These are phyloP conservation scores for Achaetomiella virescens DNA, from an alignment of 495 filamentous ascomycete genomes.

Conservation along the genomic window DNA sequence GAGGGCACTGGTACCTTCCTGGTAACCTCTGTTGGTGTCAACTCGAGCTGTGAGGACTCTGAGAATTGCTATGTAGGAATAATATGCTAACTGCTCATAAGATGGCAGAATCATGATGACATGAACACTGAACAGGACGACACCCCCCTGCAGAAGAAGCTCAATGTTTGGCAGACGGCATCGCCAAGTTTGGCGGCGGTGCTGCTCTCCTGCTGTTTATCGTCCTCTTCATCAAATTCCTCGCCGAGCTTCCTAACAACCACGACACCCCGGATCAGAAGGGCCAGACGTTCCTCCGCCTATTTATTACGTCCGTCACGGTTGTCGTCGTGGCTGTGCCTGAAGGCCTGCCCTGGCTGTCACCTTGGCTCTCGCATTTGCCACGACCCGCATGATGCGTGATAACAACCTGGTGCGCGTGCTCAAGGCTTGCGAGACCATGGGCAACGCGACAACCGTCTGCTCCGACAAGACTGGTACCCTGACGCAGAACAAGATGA, in stretches of 20 bases:
- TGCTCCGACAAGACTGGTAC: slow-evolving; percentile 98
- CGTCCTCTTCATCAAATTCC: slow-evolving; percentile 86
- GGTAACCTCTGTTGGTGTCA: slow-evolving; percentile 76
- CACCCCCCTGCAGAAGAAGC: slow-evolving; percentile 85
- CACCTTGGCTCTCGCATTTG: slow-evolving; percentile 91
- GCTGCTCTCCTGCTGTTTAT: slow-evolving; percentile 80
- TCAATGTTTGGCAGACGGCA: slow-evolving; percentile 83
- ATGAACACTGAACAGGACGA: slow-evolving; percentile 83
- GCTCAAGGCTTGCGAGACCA: slow-evolving; percentile 88
- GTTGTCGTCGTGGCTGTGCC: slow-evolving; percentile 98
- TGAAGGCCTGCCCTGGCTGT: slow-evolving; percentile 91
- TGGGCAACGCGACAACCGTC: slow-evolving; percentile 94
- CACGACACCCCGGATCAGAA: slow-evolving; percentile 57
- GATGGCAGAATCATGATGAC: slow-evolving; percentile 88
- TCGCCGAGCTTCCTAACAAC: slow-evolving; percentile 54
- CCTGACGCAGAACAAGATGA: slow-evolving; percentile 91
- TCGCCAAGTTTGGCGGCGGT: slow-evolving; percentile 82
- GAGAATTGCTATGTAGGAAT: no score
- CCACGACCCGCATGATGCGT: slow-evolving; percentile 89
- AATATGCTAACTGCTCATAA: no score
- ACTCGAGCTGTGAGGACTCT: slow-evolving; percentile 53
- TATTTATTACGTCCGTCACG: slow-evolving; percentile 94
- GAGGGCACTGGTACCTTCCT: slow-evolving; percentile 86
- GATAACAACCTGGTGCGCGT: slow-evolving; percentile 92
- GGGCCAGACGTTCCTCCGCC: slow-evolving; percentile 80